Base-by-base conservation (phyloP, 495 filamentous ascomycete genomes). In the Penicillium roqueforti region DNA sequence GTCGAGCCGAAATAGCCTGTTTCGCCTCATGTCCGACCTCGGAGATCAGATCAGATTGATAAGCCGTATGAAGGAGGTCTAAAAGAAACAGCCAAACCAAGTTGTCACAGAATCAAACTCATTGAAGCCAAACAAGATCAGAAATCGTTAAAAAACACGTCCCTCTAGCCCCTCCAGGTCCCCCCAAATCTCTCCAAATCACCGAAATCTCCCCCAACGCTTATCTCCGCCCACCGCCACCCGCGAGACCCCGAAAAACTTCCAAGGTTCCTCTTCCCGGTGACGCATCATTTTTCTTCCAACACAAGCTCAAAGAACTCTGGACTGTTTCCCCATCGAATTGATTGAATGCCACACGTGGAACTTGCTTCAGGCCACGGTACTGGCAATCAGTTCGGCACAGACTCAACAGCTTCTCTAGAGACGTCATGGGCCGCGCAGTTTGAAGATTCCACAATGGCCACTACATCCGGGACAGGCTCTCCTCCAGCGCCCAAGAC, bases 371-470 rank as follows among this genome's bases (percentile, higher is more conserved):
- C 56, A 22, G 46, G 10, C 48, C 38, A 39, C 44, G 41, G 13
- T 31, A 31, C 53, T 34, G 50, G 56, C 31, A 44, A 38, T n/a
- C 47, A 43, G 10, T 57, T 59, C 19, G 43, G 23, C 18, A 51
- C 51, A 44, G 63, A 61, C 11, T 44, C 53, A 22, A 54, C 64
- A 45, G 50, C 58, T 49, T 58, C 58, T 28, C 18, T 51, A 41
- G 54, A 31, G 59, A 46, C 71, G 68, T 69, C 63, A 76, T 76
- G 72, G 71, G 55, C 62, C 34, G 63, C 60, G 50, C 49, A 56
- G 41, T 54, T 57, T 70, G 62, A 71, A 60, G 53, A 65, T 47
- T 59, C 62, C 55, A 62, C 57, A 41, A 76, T 74, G 73, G 61
- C 70, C 52, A 49, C 63, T 45, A 61, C 61, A 62, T 57, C 71